Conservation (phyloP, 768 basidiomycete species). For the Mycena vitilis region DNA sequence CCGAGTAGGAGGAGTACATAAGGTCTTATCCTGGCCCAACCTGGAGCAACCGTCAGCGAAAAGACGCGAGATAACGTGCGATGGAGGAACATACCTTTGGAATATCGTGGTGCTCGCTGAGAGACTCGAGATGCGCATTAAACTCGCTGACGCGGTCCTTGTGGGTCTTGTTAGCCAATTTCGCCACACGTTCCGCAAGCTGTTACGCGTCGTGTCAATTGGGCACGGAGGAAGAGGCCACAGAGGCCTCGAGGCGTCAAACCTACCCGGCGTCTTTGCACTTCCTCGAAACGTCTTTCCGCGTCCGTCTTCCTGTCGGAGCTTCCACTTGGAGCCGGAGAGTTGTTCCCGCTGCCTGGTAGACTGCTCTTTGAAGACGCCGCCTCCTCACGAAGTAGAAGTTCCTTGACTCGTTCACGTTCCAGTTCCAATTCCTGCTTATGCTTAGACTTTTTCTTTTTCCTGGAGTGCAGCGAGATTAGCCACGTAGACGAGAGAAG, state of each 20-base stretch:
- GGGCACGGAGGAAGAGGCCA: conserved; percentile 26
- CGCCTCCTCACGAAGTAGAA: conserved; percentile 60
- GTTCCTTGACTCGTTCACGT: conserved; percentile 63
- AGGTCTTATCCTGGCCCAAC: conserved; percentile 86
- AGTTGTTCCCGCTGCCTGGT: conserved; percentile 68
- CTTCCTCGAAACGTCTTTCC: conserved; percentile 88
- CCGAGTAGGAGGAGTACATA: conserved; percentile 28
- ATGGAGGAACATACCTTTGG: conserved; percentile 71
- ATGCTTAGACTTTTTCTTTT: conserved; percentile 86
- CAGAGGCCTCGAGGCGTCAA: conserved; percentile 7
- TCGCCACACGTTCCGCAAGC: conserved; percentile 81
- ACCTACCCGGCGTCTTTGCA: conserved; percentile 83
- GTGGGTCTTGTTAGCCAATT: conserved; percentile 86
- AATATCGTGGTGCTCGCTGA: conserved; percentile 95
- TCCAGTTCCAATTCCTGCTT: conserved; percentile 62
- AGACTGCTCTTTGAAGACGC: conserved; percentile 51
- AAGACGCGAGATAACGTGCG: conserved; percentile 21
- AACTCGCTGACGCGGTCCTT: conserved; percentile 95
- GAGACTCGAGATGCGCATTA: conserved; percentile 84
- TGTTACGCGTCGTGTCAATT: conserved; percentile 43
- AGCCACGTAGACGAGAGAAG: conserved; percentile 27
- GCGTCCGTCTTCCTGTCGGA: conserved; percentile 84
- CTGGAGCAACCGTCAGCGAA: conserved; percentile 50
- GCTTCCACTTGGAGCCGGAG: conserved; percentile 65
- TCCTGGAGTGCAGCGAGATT: conserved; percentile 57